Evolutionary conservation across 495 filamentous ascomycete species (phyloP), one percentile per base, ranked within the genome.

Genomic region (Penicillium riverlandense): DNA sequence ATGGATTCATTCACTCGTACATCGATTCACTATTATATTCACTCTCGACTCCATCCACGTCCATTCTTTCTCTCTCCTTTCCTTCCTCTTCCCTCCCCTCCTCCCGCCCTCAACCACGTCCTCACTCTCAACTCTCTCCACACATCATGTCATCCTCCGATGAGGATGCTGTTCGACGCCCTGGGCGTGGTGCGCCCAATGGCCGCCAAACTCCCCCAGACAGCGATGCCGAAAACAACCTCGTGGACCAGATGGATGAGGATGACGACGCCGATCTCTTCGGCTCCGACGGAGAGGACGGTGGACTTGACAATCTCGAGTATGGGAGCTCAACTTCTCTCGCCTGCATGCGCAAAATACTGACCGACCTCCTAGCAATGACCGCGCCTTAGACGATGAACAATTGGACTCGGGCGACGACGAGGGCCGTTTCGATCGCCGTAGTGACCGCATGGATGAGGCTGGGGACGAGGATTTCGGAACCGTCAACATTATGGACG

Each of bases 331-430:
- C 41, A 44, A 37, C 27, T 29, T 42, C 33, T 41, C 40, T 38
- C 58, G 48, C 0, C 47, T 61, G 37, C 31, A 50, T 14, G 59
- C 57, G 38, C 65, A 65, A 44, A 53, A 55, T 16, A 45, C 41
- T 48, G 46, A 58, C n/a, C 38, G 48, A 11, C 34, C 33, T 30
- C 50, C 65, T 46, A 83, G 78, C 54, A 62, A 55, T 41, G 57
- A 64, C 47, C 79, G 78, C 41, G 71, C 70, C 43, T 65, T 88
- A 11, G 77, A 84, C 44, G 88, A 95, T 56, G 75, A 79, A 37
- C 87, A 89, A 22, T 67, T 94, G 1, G 86, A 83, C 46, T 95
- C 89, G 8, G 89, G 83, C n/a, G 82, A 84, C 49, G 86, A 89
- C 52, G 71, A 78, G 45, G 77, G 66, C 38, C 68, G 79, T 34